Evolutionary conservation across 108 stramenopile genomes (phyloP).

Genomic region (Nitzschia palea): DNA sequence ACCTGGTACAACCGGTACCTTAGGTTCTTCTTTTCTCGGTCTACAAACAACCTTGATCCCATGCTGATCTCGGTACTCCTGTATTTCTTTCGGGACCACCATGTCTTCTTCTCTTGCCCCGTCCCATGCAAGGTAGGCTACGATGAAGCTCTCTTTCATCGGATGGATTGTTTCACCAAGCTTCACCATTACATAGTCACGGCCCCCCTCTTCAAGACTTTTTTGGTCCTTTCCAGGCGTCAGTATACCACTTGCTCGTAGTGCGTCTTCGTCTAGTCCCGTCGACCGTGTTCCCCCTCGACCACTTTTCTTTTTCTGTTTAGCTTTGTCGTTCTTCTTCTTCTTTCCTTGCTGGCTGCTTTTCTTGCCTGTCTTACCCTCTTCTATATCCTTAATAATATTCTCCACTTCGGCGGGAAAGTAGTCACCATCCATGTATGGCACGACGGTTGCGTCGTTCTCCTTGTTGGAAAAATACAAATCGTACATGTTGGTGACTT

Average conservation of each 20-base stretch:
- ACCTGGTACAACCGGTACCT: too few relatives aligned
- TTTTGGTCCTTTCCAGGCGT: constrained; percentile 67
- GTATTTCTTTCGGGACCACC: constrained; percentile 76
- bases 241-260: constrained; percentile 78
- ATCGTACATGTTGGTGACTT: constrained; percentile 93
- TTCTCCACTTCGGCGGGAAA: constrained; percentile 98
- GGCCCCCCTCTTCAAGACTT: constrained; percentile 80
- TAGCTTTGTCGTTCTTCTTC: constrained; percentile 56
- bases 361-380: constrained; percentile 76
- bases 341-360: constrained; percentile 52
- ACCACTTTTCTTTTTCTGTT: constrained; percentile 72
- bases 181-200: constrained; percentile 93
- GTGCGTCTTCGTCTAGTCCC: constrained; percentile 83
- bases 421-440: constrained; percentile 99
- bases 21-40: constrained; percentile 9
- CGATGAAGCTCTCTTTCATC: constrained; percentile 98
- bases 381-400: constrained; percentile 93
- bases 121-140: constrained; percentile 89
- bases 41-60: constrained; percentile 31
- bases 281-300: constrained; percentile 84
- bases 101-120: constrained; percentile 73
- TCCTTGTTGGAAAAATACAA: constrained; percentile 85
- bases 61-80: constrained; percentile 71
- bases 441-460: constrained; percentile 85
- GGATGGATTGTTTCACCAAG: constrained; percentile 92